A percentile compares a stretch with the other conserved stretches of the same genome.
These are phyloP conservation scores for Crithidia thermophila DNA, from an alignment of 208 protist species.

Conservation along the genomic window DNA sequence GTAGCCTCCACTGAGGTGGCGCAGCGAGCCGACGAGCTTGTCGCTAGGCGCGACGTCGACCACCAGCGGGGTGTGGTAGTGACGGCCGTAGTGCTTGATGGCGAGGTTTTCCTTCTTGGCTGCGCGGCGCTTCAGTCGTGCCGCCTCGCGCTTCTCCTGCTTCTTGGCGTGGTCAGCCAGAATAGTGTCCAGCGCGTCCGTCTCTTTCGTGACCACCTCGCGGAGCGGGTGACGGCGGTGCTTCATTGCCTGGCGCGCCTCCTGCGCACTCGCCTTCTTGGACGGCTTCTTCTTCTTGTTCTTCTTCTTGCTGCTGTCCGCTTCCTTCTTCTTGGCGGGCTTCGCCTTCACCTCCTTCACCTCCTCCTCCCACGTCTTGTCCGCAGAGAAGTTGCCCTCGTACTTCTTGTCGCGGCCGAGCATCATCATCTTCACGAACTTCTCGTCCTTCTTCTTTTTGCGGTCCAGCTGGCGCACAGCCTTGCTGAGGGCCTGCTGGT, in stretches of 20 bases:
- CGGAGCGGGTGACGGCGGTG: slow-evolving; percentile 84
- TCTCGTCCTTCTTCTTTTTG: slow-evolving; percentile 66
- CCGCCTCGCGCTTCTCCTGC: slow-evolving; percentile 42
- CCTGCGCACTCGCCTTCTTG: slow-evolving; percentile 30
- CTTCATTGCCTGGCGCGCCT: slow-evolving; percentile 44
- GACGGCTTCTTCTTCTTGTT: slow-evolving; percentile 41
- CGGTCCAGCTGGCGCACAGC: slow-evolving; percentile 67
- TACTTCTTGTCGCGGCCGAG: slow-evolving; percentile 49
- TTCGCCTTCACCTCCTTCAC: slow-evolving; percentile 41
- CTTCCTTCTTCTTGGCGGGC: slow-evolving; percentile 26
- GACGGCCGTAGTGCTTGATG: slow-evolving; percentile 84
- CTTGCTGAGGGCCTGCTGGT: slow-evolving; percentile 69
- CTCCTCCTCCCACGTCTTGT: slow-evolving; percentile 86
- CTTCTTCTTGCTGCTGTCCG: slow-evolving; percentile 19
- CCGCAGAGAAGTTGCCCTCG: slow-evolving; percentile 59
- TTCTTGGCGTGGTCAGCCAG: slow-evolving; percentile 40
- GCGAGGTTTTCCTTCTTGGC: slow-evolving; percentile 60
- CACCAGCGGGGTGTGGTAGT: slow-evolving; percentile 81
- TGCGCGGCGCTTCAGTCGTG: slow-evolving; percentile 45
- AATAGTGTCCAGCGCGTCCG: slow-evolving; percentile 59
- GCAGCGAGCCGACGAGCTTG: slow-evolving; percentile 82
- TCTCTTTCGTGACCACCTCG: slow-evolving; percentile 51
- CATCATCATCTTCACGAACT: slow-evolving; percentile 75
- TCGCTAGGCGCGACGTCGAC: slow-evolving; percentile 73
- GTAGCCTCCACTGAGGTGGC: slow-evolving; percentile 71